Evolutionary conservation across 305 asterid genomes (phyloP).

Genomic region (Plantago coronopus): DNA sequence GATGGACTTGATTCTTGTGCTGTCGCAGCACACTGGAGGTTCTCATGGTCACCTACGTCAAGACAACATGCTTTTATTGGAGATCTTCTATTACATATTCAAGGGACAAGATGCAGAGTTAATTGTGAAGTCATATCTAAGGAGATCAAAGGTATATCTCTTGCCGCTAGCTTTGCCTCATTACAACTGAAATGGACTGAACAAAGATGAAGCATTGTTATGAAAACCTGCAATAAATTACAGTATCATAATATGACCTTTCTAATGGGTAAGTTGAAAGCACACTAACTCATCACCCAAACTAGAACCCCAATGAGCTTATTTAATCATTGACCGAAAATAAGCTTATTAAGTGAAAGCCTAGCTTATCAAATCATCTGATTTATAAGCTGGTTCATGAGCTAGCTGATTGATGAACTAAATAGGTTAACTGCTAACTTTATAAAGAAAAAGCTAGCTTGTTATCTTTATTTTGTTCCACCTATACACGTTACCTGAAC

Average conservation of each 20-base stretch:
- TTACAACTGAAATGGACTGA: not conserved
- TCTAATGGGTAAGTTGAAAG: too few species aligned
- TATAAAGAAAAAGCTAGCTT: too few species aligned
- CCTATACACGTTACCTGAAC: too few species aligned
- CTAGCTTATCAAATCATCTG: too few species aligned
- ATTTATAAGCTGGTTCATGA: too few species aligned
- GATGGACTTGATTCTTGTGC: constrained; percentile 79
- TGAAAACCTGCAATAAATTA: not conserved
- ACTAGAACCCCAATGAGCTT: too few species aligned
- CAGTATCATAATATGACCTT: not conserved
- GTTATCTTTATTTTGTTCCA: too few species aligned
- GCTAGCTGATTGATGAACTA: too few species aligned
- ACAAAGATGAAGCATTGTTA: constrained; percentile 10
- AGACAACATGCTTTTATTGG: constrained; percentile 87
- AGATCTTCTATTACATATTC: constrained; percentile 66
- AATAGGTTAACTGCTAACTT: too few species aligned
- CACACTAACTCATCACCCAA: too few species aligned
- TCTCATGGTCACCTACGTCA: constrained; percentile 67
- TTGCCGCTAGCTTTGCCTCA: constrained; percentile 13
- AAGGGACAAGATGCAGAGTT: constrained; percentile 88
- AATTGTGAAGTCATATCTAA: constrained; percentile 52
- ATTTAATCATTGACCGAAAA: too few species aligned
- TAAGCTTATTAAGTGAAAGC: too few species aligned
- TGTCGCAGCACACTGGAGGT: constrained; percentile 80
- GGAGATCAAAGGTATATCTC: constrained; percentile 63